Base-by-base conservation (phyloP, 2,329 filamentous ascomycete genomes). In the Pseudogymnoascus sp. region DNA sequence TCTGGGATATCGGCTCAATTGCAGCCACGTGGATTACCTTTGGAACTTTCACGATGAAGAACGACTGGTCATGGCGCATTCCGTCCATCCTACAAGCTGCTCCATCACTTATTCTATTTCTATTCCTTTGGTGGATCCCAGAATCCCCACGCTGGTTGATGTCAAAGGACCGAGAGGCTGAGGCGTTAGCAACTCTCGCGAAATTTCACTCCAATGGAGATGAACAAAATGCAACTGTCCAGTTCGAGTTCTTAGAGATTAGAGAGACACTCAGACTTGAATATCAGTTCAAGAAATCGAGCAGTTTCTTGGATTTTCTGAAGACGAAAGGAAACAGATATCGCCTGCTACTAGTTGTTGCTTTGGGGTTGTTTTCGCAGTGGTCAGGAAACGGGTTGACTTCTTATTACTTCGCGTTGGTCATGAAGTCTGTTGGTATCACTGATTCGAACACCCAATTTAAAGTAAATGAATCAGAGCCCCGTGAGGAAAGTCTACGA, bases 1-100 rank as follows among this genome's bases (percentile, higher is more conserved):
- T 69, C 6, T 76, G 72, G 72, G 72, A 74, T 62, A 45, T 71
- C 63, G 76, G 75, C 61, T 72, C 70, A 36, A 77, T 75, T 62
- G 71, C 74, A 60, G 75, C 70, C 52, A 74, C 73, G 12, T 78
- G 77, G 76, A 68, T 71, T 1, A 74, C 76, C 25, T 77, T 74
- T 61, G 76, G 77, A 29, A 76, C 68, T 35, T 62, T 39, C 21
- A 59, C 61, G 9, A 63, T 67, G 15, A 36, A 15, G 1, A 63
- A 59, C 33, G 27, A 37, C 2, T 70, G 65, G 68, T 64, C 65
- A 3, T 71, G 69, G 69, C 60, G 68, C 7, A 62, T 70, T 27
- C 71, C 71, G 1, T 67, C 66, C 1, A 35, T 69, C 13, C 64
- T 69, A 27, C 66, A 70, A 59, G 61, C 52, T 21, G 21, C 21